Evolutionary conservation across 2,329 filamentous ascomycete genomes (phyloP).

Genomic region (Verticillium zaregamsianum): DNA sequence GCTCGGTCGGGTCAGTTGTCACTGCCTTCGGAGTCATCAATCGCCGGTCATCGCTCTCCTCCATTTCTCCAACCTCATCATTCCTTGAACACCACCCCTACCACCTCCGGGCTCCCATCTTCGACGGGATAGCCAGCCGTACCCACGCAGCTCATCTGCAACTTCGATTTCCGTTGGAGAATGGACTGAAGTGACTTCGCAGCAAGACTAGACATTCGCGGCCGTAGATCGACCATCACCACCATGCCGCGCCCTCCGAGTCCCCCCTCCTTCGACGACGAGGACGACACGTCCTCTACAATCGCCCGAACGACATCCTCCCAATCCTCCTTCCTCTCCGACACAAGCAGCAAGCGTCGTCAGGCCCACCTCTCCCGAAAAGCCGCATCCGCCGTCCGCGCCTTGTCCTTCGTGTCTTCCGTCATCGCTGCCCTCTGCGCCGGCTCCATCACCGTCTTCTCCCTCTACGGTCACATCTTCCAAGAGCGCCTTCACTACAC

Average conservation of each 20-base stretch:
- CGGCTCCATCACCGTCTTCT: constrained; percentile 89
- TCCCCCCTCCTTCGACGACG: constrained; percentile 1
- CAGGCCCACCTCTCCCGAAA: constrained; percentile 5
- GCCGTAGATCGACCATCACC: neutral
- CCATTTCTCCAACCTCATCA: neutral
- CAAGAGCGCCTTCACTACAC: constrained; percentile 82
- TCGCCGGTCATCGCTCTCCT: neutral
- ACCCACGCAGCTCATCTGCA: neutral
- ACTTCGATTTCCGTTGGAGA: neutral
- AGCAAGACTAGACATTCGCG: neutral
- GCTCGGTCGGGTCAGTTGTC: neutral
- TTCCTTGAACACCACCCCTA: neutral
- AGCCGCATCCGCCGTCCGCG: constrained; percentile 27
- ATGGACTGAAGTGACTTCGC: neutral
- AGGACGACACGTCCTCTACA: constrained; percentile 11
- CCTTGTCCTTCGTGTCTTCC: constrained; percentile 49
- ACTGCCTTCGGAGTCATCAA: neutral
- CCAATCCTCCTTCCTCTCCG: constrained; percentile 13
- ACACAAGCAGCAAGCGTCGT: constrained; percentile 7
- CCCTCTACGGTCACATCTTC: constrained; percentile 87
- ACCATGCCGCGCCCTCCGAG: neutral
- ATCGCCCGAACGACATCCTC: constrained; percentile 15
- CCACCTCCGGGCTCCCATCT: neutral
- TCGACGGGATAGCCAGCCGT: neutral
- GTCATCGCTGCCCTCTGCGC: constrained; percentile 67